phyloP scores from a whole-genome alignment of 768 basidiomycete species.

The Lactarius hatsudake region DNA sequence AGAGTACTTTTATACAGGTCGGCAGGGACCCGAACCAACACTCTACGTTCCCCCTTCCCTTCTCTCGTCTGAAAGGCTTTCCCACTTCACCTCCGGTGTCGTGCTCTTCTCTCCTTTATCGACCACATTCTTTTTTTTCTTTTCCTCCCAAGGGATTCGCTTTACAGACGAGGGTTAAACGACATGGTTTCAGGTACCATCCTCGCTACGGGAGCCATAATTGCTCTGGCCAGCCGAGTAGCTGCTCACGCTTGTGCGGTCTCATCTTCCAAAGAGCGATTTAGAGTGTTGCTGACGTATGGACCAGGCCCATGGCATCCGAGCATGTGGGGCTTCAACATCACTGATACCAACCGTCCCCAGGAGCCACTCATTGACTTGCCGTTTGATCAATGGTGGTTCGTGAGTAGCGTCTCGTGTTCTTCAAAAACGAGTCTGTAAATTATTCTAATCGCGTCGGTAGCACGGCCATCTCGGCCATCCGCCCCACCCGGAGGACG shows the following conservation, averaged over 20 bases:
- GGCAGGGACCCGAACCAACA: neutral
- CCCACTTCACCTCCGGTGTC: neutral
- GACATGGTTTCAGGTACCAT: conserved; percentile 7
- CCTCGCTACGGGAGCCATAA: neutral
- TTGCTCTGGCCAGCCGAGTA: conserved; percentile 9
- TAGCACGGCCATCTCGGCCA: conserved; percentile 34
- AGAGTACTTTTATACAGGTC: neutral
- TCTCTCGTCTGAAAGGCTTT: neutral
- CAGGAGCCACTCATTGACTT: conserved; percentile 36
- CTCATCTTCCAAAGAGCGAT: neutral
- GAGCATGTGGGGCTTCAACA: conserved; percentile 42
- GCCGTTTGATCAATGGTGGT: conserved; percentile 39
- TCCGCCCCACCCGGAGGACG: conserved; percentile 35
- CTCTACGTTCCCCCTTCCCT: neutral
- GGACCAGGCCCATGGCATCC: conserved; percentile 35
- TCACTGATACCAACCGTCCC: conserved; percentile 36
- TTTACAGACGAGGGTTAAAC: neutral
- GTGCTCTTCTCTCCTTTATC: conserved; percentile 4
- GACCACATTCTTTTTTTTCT: conserved; percentile 1
- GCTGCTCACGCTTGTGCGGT: conserved; percentile 9
- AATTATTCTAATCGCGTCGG: neutral
- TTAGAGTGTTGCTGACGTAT: neutral
- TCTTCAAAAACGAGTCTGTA: neutral
- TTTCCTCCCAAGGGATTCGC: neutral
- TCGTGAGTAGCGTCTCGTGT: conserved; percentile 30